phyloP scores from a whole-genome alignment of 441 rosid genomes.

The Croton setiger region DNA sequence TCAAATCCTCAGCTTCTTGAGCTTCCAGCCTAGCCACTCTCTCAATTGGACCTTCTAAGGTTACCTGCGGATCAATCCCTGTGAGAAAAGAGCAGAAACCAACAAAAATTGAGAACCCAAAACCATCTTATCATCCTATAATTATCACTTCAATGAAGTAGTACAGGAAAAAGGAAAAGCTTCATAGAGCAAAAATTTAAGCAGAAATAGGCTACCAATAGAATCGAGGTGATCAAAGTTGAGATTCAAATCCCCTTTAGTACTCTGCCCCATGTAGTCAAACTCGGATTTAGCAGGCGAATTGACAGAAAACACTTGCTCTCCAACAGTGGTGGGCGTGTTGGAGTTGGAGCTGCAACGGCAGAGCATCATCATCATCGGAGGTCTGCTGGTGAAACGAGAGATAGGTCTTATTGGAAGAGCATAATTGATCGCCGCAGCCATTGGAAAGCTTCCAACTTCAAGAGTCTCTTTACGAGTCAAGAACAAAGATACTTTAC shows the following conservation, averaged over 20 bases:
- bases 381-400: slow-evolving; percentile 14
- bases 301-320: slow-evolving; percentile 66
- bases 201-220: slow-evolving; percentile 32
- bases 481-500: background rate
- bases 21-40: slow-evolving; percentile 79
- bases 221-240: slow-evolving; percentile 59
- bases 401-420: slow-evolving; percentile 17
- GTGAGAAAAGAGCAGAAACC: background rate
- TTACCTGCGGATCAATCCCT: slow-evolving; percentile 59
- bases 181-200: no score
- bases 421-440: slow-evolving; percentile 18
- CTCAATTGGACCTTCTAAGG: slow-evolving; percentile 90
- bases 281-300: slow-evolving; percentile 58
- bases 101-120: background rate
- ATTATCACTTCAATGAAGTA: background rate
- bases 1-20: slow-evolving; percentile 68
- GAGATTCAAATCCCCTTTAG: slow-evolving; percentile 92
- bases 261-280: slow-evolving; percentile 94
- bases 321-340: slow-evolving; percentile 30
- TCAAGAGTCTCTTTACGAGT: background rate
- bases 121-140: background rate
- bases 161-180: background rate
- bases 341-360: slow-evolving; percentile 36
- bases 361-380: slow-evolving; percentile 16
- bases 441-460: slow-evolving; percentile 22